phyloP scores from a whole-genome alignment of 129 eudicot genomes.

The Pittosporum tobira region DNA sequence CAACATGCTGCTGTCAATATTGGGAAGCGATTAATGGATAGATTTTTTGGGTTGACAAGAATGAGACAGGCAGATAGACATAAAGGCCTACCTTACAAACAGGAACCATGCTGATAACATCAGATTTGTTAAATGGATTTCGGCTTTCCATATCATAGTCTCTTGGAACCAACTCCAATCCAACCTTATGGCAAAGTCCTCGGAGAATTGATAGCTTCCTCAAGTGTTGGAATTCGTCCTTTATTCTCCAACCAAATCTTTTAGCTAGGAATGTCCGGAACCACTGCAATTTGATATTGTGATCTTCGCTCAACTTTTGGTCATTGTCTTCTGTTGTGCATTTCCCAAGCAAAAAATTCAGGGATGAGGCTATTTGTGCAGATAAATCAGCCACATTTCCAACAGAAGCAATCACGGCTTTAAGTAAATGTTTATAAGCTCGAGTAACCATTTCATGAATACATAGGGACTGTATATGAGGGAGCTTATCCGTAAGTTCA shows the following conservation, averaged over 20 bases:
- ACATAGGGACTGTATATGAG: slow-evolving; percentile 94
- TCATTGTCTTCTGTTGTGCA: slow-evolving; percentile 22
- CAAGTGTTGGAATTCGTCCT: slow-evolving; percentile 71
- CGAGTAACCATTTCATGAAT: slow-evolving; percentile 98
- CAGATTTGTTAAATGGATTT: slow-evolving; percentile 60
- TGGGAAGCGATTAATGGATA: neutral
- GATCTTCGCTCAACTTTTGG: slow-evolving; percentile 33
- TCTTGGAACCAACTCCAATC: slow-evolving; percentile 85
- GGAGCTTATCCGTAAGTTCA: slow-evolving; percentile 95
- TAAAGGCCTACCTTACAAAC: slow-evolving; percentile 67
- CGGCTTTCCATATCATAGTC: slow-evolving; percentile 83
- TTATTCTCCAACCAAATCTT: slow-evolving; percentile 70
- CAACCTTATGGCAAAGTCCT: slow-evolving; percentile 96
- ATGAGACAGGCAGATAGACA: slow-evolving; percentile 2
- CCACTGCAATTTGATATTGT: slow-evolving; percentile 63
- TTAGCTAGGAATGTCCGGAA: slow-evolving; percentile 51
- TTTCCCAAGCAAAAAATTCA: slow-evolving; percentile 79
- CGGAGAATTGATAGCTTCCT: slow-evolving; percentile 84
- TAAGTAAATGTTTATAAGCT: slow-evolving; percentile 80
- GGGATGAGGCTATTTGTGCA: slow-evolving; percentile 56
- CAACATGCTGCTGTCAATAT: slow-evolving; percentile 56
- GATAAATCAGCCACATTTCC: slow-evolving; percentile 48
- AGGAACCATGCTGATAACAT: slow-evolving; percentile 88
- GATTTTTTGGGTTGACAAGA: neutral
- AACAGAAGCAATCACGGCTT: slow-evolving; percentile 83